Evolutionary conservation across 2,329 filamentous ascomycete species (phyloP), one percentile per base, ranked within the genome.

Genomic region (Pyricularia pennisetigena): DNA sequence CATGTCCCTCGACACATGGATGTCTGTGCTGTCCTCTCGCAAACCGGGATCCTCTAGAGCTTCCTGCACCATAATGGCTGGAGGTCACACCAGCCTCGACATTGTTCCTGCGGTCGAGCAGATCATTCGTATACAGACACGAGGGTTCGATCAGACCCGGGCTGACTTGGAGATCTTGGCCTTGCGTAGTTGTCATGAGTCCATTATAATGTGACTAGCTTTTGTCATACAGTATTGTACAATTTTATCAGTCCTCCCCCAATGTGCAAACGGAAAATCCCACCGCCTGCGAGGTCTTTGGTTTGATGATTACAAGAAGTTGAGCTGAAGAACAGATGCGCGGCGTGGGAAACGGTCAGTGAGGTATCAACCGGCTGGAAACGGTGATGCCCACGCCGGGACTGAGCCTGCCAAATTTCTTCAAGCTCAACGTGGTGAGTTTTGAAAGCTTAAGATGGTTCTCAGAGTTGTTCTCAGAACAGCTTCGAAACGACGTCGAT

Each of bases 401-500:
- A 20, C 20, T 6, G 20, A n/a, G 41, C 41, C 41, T 49, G 41
- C 41, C 16, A 23, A 23, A 23, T 23, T 26, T 26, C 1, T 61
- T 61, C 57, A 23, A 26, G 23, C 57, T 61, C 57, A 6, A 24
- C 3, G n/a, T 24, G 8, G 12, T 61, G 57, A 10, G n/a, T 7
- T n/a, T 6, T 23, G n/a, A n/a, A 24, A 24, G 10, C n/a, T n/a
- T n/a, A 49, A n/a, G 4, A 23, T 14, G 20, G 57, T 23, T 24
- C 23, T 16, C 2, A 57, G 57, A 3, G 23, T 4, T 26, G 57
- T 28, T 5, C 62, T 74, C 74, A 79, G 64, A 78, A 74, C 54
- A 78, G 71, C 72, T 78, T 78, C 71, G 71, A 77, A 67, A 76
- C 68, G 65, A 73, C 82, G 70, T 88, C 84, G 74, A 88, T 80